A percentile compares a stretch with the other conserved stretches of the same genome.
phyloP scores from a whole-genome alignment of 306 rosid species.

The Hylodesmum podocarpum region DNA sequence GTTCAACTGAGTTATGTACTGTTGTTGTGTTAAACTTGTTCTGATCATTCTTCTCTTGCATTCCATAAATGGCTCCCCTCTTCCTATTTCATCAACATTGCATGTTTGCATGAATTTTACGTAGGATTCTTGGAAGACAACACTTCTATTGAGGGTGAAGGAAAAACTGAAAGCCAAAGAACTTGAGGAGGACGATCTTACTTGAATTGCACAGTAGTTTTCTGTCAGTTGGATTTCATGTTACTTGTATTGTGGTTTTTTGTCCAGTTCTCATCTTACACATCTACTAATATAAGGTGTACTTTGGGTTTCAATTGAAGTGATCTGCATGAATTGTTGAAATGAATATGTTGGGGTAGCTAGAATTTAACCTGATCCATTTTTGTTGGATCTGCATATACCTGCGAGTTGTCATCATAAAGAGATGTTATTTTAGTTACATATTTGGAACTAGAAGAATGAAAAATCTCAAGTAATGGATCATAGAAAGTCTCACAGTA shows the following conservation, averaged over 20 bases:
- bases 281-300: slow-evolving; percentile 31
- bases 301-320: slow-evolving; percentile 39
- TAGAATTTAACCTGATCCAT: background rate
- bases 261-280: slow-evolving; percentile 33
- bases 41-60: background rate
- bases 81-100: background rate
- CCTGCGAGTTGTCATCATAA: background rate
- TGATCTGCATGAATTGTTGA: slow-evolving; percentile 24
- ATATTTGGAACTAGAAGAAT: slow-evolving; percentile 9
- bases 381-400: slow-evolving; percentile 7
- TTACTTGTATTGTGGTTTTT: slow-evolving; percentile 31
- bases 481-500: background rate
- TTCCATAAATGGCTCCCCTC: background rate
- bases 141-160: slow-evolving; percentile 93
- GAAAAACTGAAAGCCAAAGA: slow-evolving; percentile 97
- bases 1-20: background rate
- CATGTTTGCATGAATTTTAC: slow-evolving; percentile 12
- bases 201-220: slow-evolving; percentile 42
- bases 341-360: slow-evolving; percentile 23
- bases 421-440: background rate
- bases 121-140: slow-evolving; percentile 96
- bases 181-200: slow-evolving; percentile 97
- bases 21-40: background rate
- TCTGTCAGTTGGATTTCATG: slow-evolving; percentile 21
- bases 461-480: background rate